Evolutionary conservation across 805 yeast species (phyloP), one percentile per base, ranked within the genome.

Genomic region (Candida pseudofarinosa): DNA sequence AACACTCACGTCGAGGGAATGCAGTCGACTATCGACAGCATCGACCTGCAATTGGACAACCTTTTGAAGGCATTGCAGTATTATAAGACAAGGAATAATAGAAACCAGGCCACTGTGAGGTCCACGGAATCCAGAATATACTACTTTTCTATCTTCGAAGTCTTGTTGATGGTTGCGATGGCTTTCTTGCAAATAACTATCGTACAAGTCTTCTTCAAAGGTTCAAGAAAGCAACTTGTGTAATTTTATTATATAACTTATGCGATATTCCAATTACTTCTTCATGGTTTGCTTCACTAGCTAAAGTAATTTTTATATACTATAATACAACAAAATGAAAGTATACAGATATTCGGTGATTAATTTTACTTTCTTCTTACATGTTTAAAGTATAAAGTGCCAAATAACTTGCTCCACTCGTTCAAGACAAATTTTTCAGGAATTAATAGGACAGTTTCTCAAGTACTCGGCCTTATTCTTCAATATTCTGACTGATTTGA

Each of bases 91-190:
- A 83, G 99, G 71, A 91, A 87, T 65, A 81, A 81, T 68, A 79
- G 98, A 69, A 91, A 91, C 69, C 93, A 88, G 78, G 79, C 84
- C 39, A 88, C 96, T 35, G 96, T 88, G 49, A 74, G 74, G 62
- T 79, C 88, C 39, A 88, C 96, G 26, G 87, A 83, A 56, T 69
- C 82, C 15, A 80, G 95, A 59, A 76, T 88, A 46, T 83, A 85
- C 59, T 87, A 83, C 77, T 78, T 86, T 57, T 81, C 90, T 37
- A 66, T 86, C 41, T 65, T 80, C 45, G 89, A 84, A 59, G 85
- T 87, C 50, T 60, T 79, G 34, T 71, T 84, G 53, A 85, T 85
- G 77, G 87, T 84, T 39, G 81, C 80, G 31, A 80, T 85, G 85
- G 86, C 88, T 15, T 70, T 69, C 19, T 74, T 81, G 55, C 93